These are phyloP conservation scores for Soucietia sequanensis DNA, from an alignment of 805 yeast species.

Conservation along the genomic window DNA sequence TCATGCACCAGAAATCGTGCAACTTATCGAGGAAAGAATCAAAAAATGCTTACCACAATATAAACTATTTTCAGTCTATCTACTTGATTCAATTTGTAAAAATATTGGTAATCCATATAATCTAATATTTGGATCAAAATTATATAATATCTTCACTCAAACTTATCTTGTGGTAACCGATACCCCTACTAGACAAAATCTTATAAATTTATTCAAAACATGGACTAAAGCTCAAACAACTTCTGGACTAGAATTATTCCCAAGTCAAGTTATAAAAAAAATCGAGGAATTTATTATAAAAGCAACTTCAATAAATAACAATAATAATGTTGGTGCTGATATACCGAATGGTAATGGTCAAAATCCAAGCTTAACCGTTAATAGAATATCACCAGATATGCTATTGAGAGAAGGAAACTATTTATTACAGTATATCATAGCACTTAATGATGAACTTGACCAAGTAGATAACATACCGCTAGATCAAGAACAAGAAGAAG, in stretches of 20 bases:
- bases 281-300: slow-evolving; percentile 40
- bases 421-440: slow-evolving; percentile 34
- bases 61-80: slow-evolving; percentile 34
- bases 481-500: slow-evolving; percentile 5
- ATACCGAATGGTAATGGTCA: neutral
- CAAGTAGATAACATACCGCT: slow-evolving; percentile 6
- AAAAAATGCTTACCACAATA: slow-evolving; percentile 37
- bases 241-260: slow-evolving; percentile 35
- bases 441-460: slow-evolving; percentile 25
- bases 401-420: slow-evolving; percentile 36
- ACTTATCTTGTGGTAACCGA: slow-evolving; percentile 40
- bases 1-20: slow-evolving; percentile 30
- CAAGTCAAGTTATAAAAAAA: slow-evolving; percentile 22
- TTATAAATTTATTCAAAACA: slow-evolving; percentile 41
- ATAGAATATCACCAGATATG: slow-evolving; percentile 26
- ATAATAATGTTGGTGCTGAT: slow-evolving; percentile 2
- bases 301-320: slow-evolving; percentile 28
- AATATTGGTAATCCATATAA: slow-evolving; percentile 45
- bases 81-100: slow-evolving; percentile 42
- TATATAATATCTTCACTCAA: slow-evolving; percentile 37
- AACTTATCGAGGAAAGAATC: slow-evolving; percentile 35
- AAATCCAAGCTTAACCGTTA: slow-evolving; percentile 3
- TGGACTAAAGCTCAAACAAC: slow-evolving; percentile 36
- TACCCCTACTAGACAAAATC: slow-evolving; percentile 35
- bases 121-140: slow-evolving; percentile 31